These are phyloP conservation scores for Phallus indusiatus DNA, from an alignment of 768 basidiomycete genomes.

Conservation along the genomic window DNA sequence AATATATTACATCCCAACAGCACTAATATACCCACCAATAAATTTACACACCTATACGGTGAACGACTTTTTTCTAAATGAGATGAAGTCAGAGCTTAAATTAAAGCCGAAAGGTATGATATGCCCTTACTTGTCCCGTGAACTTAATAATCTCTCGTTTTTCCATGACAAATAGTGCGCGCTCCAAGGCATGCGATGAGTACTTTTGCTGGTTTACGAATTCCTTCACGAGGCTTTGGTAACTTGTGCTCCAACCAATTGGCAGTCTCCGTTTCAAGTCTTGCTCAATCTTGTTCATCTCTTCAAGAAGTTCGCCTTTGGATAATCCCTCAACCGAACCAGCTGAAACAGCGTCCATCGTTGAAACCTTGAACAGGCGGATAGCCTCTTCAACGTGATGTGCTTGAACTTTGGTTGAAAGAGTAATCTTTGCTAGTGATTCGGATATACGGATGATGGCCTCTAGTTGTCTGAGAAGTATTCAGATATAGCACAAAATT, in stretches of 20 bases:
- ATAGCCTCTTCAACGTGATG: constrained; percentile 98
- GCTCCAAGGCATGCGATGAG: constrained; percentile 82
- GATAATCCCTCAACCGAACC: constrained; percentile 90
- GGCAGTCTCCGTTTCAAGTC: constrained; percentile 77
- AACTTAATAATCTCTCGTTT: constrained; percentile 94
- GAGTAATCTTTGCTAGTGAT: constrained; percentile 87
- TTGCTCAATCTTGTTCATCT: constrained; percentile 83
- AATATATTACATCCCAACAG: neutral
- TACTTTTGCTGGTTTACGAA: constrained; percentile 92
- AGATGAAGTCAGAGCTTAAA: constrained; percentile 7
- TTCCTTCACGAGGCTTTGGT: constrained; percentile 85
- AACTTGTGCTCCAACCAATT: constrained; percentile 95
- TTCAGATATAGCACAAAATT: neutral
- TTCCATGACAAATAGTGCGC: constrained; percentile 86
- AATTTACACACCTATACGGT: constrained; percentile 26
- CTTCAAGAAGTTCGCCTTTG: constrained; percentile 85
- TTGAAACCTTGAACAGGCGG: constrained; percentile 95
- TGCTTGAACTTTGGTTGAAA: constrained; percentile 76
- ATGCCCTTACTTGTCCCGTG: constrained; percentile 45
- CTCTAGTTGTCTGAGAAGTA: constrained; percentile 69
- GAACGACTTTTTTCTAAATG: constrained; percentile 46
- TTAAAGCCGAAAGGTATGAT: constrained; percentile 4
- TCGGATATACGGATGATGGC: constrained; percentile 99
- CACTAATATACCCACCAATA: constrained; percentile 12
- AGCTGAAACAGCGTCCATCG: constrained; percentile 97